Evolutionary conservation across 305 asterid species (phyloP), one percentile per base, ranked within the genome.

Genomic region (Andrographis paniculata): DNA sequence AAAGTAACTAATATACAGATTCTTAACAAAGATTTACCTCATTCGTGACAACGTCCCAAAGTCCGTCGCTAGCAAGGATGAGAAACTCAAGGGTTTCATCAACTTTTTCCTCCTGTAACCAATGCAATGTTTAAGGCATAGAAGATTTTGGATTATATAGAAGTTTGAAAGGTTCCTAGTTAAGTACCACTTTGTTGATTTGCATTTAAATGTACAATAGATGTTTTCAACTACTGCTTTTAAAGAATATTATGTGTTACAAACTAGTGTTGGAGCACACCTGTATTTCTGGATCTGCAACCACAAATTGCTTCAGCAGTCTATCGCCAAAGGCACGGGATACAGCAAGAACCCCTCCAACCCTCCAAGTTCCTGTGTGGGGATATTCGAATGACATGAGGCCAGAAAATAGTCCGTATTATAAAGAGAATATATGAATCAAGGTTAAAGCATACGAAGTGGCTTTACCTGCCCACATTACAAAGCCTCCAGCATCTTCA

Each of bases 401-500:
- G 33, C 17, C 30, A 45, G 10, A 22, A 1, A 24, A 16, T 16
- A 24, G 18, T 47, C 30, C 6, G n/a, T 24, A 22, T n/a, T n/a
- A 9, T 12, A 18, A 7, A 20, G 17, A 10, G 14, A 11, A 28
- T n/a, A 14, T 17, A 4, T 12, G 2, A 8, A 38, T 2, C 8
- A 13, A 33, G 14, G 7, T 11, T 31, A 10, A 16, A 14, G 12
- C 19, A 17, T 14, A 9, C 9, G 17, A 2, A 37, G 4, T 14
- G 3, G 16, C 17, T 37, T 18, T 61, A 82, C 94, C 94, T 62
- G 94, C 92, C 94, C 94, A 83, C 94, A 83, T 83, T 33, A 83
- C 94, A 48, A 77, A 84, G 23, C 94, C 94, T 14, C 94, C 94
- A 46, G 94, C 94, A 63, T 84, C 79, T 71, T 84, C 94, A 65